Evolutionary conservation across 176 grass and related monocot species (phyloP), one percentile per base, ranked within the genome.

Genomic region (Carex pumila): DNA sequence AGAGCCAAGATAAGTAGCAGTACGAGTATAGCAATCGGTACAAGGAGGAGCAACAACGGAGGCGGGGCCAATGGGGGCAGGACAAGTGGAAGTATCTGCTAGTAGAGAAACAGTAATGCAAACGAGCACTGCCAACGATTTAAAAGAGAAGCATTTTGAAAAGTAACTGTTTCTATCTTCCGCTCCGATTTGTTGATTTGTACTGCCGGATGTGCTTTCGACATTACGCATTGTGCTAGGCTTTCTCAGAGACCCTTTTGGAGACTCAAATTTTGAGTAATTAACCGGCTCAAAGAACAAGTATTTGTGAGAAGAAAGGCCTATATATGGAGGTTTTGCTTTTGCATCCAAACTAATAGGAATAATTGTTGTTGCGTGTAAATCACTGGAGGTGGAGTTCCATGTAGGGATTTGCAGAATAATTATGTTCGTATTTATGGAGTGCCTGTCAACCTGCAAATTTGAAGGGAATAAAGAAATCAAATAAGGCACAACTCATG

Each of bases 21-120:
- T 2, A 60, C 10, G 12, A 97, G 85, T 79, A 97, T 94, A 84
- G 82, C 88, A 32, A 94, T 86, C 6, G 94, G 94, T 37, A 97
- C 79, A 12, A 97, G 87, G 74, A 97, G 86, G 12, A 94, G 92
- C 76, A 97, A 78, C 17, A 88, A 85, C 69, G 94, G 94, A 34
- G 94, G 94, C 59, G 94, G 94, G 3, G 89, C 88, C 65, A 97
- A 91, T 10, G 94, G 94, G 3, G 94, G 94, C n/a, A 97, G 85
- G 2, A 92, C 67, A 57, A 97, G 92, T 80, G 94, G 94, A 14
- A 97, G 94, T 81, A 94, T 71, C 69, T n/a, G n/a, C n/a, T n/a
- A 94, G 77, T 82, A 97, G 84, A 22, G 81, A 94, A 30, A 91
- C 82, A 12, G 94, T 94, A 80, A 97, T 82, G 83, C 85, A 80